A percentile compares a stretch with the other conserved stretches of the same genome.
These are phyloP conservation scores for Stagonosporopsis chrysanthemi DNA, from an alignment of 2,329 filamentous ascomycete genomes.

Conservation along the genomic window DNA sequence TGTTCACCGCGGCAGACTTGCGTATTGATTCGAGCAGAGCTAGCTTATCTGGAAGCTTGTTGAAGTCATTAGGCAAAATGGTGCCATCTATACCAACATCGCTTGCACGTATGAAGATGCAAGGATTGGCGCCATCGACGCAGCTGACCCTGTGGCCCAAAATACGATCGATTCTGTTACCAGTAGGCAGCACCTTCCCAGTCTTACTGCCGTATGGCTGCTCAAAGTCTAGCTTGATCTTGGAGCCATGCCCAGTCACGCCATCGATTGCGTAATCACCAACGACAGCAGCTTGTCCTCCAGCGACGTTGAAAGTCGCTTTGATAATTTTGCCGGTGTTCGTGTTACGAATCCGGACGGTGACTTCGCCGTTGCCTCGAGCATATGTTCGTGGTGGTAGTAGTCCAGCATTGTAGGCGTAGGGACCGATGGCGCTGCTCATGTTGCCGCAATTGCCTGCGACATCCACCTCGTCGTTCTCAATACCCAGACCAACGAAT, in stretches of 20 bases:
- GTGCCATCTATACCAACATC: constrained; percentile 61
- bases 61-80: constrained; percentile 63
- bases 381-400: constrained; percentile 46
- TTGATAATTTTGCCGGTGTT: constrained; percentile 73
- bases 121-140: constrained; percentile 70
- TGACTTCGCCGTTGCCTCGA: constrained; percentile 48
- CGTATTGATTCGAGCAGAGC: constrained; percentile 65
- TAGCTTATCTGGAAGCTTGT: constrained; percentile 58
- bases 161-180: constrained; percentile 61
- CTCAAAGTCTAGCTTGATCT: constrained; percentile 67
- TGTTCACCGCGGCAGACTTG: constrained; percentile 63
- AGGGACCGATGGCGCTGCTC: constrained; percentile 73
- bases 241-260: constrained; percentile 65
- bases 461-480: constrained; percentile 67
- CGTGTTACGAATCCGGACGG: constrained; percentile 71
- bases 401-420: constrained; percentile 65
- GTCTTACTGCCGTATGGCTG: constrained; percentile 70
- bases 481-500: constrained; percentile 73
- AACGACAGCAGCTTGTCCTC: constrained; percentile 55
- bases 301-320: constrained; percentile 62
- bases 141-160: constrained; percentile 62
- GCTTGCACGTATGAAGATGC: constrained; percentile 65
- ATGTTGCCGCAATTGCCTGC: constrained; percentile 81
- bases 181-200: constrained; percentile 67
- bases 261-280: constrained; percentile 71